phyloP scores from a whole-genome alignment of 73 alveolate genomes.

The Stentor coeruleus region DNA sequence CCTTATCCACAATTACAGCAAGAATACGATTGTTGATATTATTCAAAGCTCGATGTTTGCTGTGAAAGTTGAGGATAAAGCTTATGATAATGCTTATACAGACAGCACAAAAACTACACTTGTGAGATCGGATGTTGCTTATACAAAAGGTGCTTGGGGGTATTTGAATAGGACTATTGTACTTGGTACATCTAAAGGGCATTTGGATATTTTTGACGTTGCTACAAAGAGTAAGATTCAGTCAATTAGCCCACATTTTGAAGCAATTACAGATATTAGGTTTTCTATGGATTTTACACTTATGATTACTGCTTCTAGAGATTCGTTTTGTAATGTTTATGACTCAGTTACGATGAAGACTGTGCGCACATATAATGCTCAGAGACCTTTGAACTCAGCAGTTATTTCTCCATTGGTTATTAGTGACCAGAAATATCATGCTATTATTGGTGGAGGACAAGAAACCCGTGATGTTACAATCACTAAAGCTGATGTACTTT shows the following conservation, averaged over 20 bases:
- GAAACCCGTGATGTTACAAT: slow-evolving; percentile 83
- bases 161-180: slow-evolving; percentile 52
- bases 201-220: slow-evolving; percentile 39
- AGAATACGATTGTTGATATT: background rate
- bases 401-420: slow-evolving; percentile 50
- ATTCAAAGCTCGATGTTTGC: background rate
- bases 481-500: slow-evolving; percentile 48
- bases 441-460: slow-evolving; percentile 77
- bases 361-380: slow-evolving; percentile 48
- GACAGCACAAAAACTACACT: slow-evolving; percentile 27
- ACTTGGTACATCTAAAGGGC: slow-evolving; percentile 62
- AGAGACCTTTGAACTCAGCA: slow-evolving; percentile 68
- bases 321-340: slow-evolving; percentile 56
- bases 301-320: slow-evolving; percentile 72
- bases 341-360: slow-evolving; percentile 60
- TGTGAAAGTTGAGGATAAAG: background rate
- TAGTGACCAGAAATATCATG: slow-evolving; percentile 57
- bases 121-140: slow-evolving; percentile 42
- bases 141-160: slow-evolving; percentile 58
- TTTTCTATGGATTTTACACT: slow-evolving; percentile 60
- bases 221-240: slow-evolving; percentile 24
- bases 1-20: slow-evolving; percentile 25
- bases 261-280: slow-evolving; percentile 51
- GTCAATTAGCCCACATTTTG: slow-evolving; percentile 46
- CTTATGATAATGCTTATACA: background rate